These are phyloP conservation scores for Choiromyces venosus DNA, from an alignment of 495 filamentous ascomycete genomes.

Conservation along the genomic window DNA sequence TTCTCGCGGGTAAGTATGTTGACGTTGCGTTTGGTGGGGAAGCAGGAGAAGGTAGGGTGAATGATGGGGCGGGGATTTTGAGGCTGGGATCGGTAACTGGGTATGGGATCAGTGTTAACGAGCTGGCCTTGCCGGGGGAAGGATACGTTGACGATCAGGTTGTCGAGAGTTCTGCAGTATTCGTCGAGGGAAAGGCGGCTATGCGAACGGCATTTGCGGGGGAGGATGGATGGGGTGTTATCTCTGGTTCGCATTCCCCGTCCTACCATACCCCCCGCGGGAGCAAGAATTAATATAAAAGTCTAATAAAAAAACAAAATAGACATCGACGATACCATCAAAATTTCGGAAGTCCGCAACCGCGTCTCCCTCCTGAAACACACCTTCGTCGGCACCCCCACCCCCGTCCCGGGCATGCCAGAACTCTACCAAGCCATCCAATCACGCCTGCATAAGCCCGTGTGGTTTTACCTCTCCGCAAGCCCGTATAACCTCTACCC, in stretches of 20 bases:
- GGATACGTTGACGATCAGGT: conserved; percentile 44
- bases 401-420: conserved; percentile 73
- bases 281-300: not conserved
- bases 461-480: conserved; percentile 90
- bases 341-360: conserved; percentile 74
- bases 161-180: conserved; percentile 48
- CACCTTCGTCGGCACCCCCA: conserved; percentile 71
- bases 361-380: conserved; percentile 71
- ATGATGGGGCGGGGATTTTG: conserved; percentile 44
- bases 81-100: conserved; percentile 63
- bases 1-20: conserved; percentile 63
- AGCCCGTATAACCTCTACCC: conserved; percentile 93
- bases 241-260: conserved; percentile 57
- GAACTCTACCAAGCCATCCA: conserved; percentile 68
- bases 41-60: conserved; percentile 13
- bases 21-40: conserved; percentile 51
- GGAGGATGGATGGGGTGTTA: conserved; percentile 76
- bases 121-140: conserved; percentile 47
- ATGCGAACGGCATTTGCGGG: conserved; percentile 68
- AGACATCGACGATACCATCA: conserved; percentile 97
- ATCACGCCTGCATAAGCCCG: conserved; percentile 53
- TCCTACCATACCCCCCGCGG: not conserved
- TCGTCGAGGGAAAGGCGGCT: conserved; percentile 49
- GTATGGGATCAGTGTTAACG: conserved; percentile 64
- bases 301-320: not conserved